Percentiles rank a stretch among this genome's conserved stretches.
phyloP scores from a whole-genome alignment of 1,284 basidiomycete genomes.

The Marasmius tenuissimus region DNA sequence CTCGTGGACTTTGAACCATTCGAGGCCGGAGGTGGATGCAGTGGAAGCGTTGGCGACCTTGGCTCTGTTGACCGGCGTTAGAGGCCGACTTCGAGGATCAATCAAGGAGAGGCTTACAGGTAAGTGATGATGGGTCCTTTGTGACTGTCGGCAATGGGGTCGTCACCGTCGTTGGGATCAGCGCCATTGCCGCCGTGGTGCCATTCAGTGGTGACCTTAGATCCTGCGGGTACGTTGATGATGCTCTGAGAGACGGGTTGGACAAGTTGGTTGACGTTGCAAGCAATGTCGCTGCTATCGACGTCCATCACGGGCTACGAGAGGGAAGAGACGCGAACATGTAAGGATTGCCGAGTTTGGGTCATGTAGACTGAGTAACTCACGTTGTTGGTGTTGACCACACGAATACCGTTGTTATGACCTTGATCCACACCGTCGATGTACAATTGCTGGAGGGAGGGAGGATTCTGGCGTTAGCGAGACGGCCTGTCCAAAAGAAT shows the following conservation, averaged over 20 bases:
- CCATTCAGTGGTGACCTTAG: conserved; percentile 54
- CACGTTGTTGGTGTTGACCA: no score
- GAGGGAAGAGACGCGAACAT: background rate
- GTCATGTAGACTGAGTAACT: conserved; percentile 79
- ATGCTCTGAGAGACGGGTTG: conserved; percentile 48
- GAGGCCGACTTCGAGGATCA: no score
- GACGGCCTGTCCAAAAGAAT: no score
- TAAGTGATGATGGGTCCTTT: conserved; percentile 56
- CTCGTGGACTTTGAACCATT: conserved; percentile 44
- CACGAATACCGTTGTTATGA: no score
- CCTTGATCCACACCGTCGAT: no score
- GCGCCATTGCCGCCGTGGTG: conserved; percentile 50
- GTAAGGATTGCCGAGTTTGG: no score
- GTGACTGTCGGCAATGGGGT: conserved; percentile 55
- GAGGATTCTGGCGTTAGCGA: no score
- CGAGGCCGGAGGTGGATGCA: conserved; percentile 38
- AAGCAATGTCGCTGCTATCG: conserved; percentile 55
- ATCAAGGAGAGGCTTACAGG: conserved; percentile 32
- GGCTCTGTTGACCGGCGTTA: conserved; percentile 29
- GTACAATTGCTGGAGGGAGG: no score
- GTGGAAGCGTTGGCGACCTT: conserved; percentile 42
- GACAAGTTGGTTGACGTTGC: conserved; percentile 62
- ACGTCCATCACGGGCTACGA: conserved; percentile 51
- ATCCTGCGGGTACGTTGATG: conserved; percentile 50
- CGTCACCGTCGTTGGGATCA: conserved; percentile 41